phyloP scores from a whole-genome alignment of 2,329 filamentous ascomycete species.

The Clarireedia homoeocarpa region DNA sequence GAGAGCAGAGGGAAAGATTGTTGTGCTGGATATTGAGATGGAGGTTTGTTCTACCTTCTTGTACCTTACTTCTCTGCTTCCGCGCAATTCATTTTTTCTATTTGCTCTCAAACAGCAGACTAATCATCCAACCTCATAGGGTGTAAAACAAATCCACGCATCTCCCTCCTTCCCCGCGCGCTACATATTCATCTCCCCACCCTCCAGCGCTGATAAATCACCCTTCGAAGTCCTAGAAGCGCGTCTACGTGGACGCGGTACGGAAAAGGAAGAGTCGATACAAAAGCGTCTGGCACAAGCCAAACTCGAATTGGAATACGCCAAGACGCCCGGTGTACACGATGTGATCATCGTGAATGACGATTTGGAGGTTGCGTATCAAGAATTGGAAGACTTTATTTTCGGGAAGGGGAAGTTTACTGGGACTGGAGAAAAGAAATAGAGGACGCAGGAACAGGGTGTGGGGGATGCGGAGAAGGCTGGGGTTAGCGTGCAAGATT shows the following conservation, averaged over 20 bases:
- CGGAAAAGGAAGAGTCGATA: conserved; percentile 68
- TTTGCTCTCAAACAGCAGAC: not conserved
- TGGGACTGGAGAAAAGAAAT: not conserved
- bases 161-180: conserved; percentile 50
- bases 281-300: conserved; percentile 64
- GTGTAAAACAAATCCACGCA: conserved; percentile 81
- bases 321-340: conserved; percentile 57
- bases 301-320: conserved; percentile 64
- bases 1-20: conserved; percentile 61
- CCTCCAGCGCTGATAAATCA: conserved; percentile 36
- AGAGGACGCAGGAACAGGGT: too few species aligned
- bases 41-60: conserved; percentile 47
- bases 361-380: conserved; percentile 49
- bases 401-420: conserved; percentile 25
- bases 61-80: not conserved
- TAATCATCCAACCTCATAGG: conserved; percentile 36
- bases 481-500: not conserved
- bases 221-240: conserved; percentile 60
- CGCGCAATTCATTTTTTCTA: not conserved
- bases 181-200: conserved; percentile 80
- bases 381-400: conserved; percentile 44
- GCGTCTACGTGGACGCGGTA: conserved; percentile 65
- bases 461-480: not conserved
- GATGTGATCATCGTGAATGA: conserved; percentile 61
- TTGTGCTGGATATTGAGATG: conserved; percentile 94